A percentile compares a stretch with the other conserved stretches of the same genome.
These are phyloP conservation scores for Ustilago shanxiensis DNA, from an alignment of 1,284 basidiomycete species.

Conservation along the genomic window DNA sequence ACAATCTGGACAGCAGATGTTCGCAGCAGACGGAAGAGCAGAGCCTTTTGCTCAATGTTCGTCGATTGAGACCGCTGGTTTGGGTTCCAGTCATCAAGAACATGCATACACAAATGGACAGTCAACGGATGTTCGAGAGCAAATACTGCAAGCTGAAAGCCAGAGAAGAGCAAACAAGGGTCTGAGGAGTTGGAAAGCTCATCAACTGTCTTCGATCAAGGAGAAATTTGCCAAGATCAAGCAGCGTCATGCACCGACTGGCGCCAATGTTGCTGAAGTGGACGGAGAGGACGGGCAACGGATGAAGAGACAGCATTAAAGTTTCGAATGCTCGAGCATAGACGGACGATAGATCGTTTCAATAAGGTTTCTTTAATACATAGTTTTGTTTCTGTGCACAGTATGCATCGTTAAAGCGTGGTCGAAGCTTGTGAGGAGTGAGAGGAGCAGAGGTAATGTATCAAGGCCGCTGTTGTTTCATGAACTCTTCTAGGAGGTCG, in stretches of 20 bases:
- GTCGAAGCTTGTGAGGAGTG: background rate
- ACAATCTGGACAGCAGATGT: background rate
- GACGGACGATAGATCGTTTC: background rate
- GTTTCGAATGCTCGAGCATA: too few relatives aligned
- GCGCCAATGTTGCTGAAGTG: background rate
- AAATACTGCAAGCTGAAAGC: background rate
- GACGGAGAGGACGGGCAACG: background rate
- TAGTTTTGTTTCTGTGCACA: background rate
- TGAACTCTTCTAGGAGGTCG: slow-evolving; percentile 16
- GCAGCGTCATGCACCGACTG: background rate
- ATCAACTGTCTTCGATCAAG: slow-evolving; percentile 20
- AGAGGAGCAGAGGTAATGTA: background rate
- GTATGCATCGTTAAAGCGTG: background rate
- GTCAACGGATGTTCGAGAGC: background rate
- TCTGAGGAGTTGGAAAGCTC: slow-evolving; percentile 26
- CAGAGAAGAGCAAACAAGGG: background rate
- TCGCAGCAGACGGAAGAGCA: background rate
- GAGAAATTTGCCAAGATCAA: slow-evolving; percentile 21
- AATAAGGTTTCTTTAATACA: background rate
- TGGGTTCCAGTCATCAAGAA: too few relatives aligned
- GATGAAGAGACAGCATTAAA: background rate
- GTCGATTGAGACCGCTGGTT: background rate
- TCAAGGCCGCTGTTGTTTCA: slow-evolving; percentile 6
- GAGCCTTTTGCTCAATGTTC: background rate
- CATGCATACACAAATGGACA: background rate